Base-by-base conservation (phyloP, 202 grass and related monocot genomes). In the Zizania palustris region DNA sequence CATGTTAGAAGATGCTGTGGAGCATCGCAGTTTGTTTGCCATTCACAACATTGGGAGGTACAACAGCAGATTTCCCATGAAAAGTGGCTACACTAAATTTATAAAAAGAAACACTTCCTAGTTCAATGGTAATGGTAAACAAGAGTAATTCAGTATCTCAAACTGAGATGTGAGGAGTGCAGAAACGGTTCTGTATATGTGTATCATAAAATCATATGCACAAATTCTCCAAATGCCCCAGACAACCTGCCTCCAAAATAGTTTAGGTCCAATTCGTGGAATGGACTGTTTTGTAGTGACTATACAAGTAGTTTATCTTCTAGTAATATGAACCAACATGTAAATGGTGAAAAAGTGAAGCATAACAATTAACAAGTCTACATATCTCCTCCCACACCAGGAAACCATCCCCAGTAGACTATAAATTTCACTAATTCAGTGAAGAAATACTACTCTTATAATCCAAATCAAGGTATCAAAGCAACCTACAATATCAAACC, bases 151-250 rank as follows among this genome's bases (percentile, higher is more conserved):
- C 49, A 45, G 9, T 33, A 67, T 35, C 13, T 60, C 40, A 60
- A n/a, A 55, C 4, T 35, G 53, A 34, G 18, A 4, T 14, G 59
- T 0, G 21, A 67, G 45, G 65, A 65, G 56, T 51, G 53, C 9
- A 19, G 66, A 67, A 65, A 1, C 8, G 12, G 7, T 44, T 57
- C 38, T 41, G 33, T 6, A 56, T 56, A 7, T 58, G 53, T 40
- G 34, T 2, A 57, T 68, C 48, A 79, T 45, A 11, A 13, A 35
- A 56, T 54, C 63, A 77, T 55, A 8, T 77, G 13, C 6, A 57
- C 39, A 28, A 28, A 28, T 28, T 28, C 28, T 28, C 28, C 11
- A 21, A 76, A 67, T 43, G 39, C 36, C 68, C 21, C 38, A 59
- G 14, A 14, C 51, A 68, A 3, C 21, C 42, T 8, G 12, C 42